Conservation (phyloP, 2,329 filamentous ascomycete genomes). For the Calonectria multiphialidica region DNA sequence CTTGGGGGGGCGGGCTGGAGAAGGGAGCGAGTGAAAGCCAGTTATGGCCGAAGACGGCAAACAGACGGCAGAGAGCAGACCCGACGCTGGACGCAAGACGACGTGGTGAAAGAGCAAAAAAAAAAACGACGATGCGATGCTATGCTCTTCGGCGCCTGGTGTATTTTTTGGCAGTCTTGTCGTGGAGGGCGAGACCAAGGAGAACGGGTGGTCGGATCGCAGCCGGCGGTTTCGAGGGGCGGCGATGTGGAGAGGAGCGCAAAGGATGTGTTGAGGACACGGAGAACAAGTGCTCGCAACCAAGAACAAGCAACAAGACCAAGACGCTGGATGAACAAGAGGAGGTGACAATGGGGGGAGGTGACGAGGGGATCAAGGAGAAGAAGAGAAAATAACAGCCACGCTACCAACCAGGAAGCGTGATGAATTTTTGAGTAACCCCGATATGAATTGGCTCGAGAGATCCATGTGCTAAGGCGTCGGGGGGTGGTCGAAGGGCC, state of each 20-base stretch:
- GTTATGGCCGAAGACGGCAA: background rate
- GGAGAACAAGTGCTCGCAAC: background rate
- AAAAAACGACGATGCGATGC: background rate
- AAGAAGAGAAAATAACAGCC: constrained; percentile 21
- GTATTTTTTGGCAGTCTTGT: background rate
- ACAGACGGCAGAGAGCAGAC: background rate
- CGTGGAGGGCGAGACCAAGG: background rate
- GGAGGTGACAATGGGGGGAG: background rate
- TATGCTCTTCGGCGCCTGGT: background rate
- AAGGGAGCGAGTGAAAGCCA: constrained; percentile 9
- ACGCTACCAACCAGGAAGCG: constrained; percentile 30
- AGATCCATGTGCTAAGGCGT: constrained; percentile 36
- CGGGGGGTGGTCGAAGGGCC: constrained; percentile 27
- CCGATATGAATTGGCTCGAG: constrained; percentile 37
- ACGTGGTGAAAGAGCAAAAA: background rate
- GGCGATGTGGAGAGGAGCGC: constrained; percentile 5
- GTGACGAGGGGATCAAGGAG: constrained; percentile 15
- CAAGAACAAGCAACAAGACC: background rate
- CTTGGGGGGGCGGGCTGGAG: constrained; percentile 12
- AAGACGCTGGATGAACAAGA: background rate
- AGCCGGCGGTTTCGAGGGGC: constrained; percentile 6
- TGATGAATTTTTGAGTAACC: constrained; percentile 39
- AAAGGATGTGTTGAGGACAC: background rate
- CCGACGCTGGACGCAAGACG: background rate
- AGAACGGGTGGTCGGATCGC: background rate